Base-by-base conservation (phyloP, 352 stramenopile genomes). In the Globisporangium cystogenes region DNA sequence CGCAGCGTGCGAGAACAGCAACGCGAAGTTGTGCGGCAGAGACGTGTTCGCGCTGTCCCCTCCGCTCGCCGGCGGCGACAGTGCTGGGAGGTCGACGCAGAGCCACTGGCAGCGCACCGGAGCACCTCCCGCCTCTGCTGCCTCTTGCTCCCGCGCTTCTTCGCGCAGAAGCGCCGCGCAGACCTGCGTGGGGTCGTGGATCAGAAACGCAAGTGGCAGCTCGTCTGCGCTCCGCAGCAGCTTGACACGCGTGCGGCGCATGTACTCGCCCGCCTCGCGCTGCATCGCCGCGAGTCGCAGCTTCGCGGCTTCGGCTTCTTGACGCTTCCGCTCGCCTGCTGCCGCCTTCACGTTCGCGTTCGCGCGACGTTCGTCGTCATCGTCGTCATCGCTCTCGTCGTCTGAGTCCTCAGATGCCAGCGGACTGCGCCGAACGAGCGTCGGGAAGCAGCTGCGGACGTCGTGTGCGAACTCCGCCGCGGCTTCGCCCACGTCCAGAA, bases 381-480 rank as follows among this genome's bases (percentile, higher is more conserved):
- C 41, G 12, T 31, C 47, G 0, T 27, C 37, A 3, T 35, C 69
- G 37, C 65, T 51, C n/a, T 45, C 50, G 41, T 70, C 53, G 50
- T 65, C 70, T 20, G 59, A 70, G 50, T 77, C n/a, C n/a, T n/a
- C 61, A 21, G 51, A 51, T 8, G 64, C 56, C 48, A 86, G 51
- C 8, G 67, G 73, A 49, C 70, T 86, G 45, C 59, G 63, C 27
- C 72, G 70, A 58, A 89, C 72, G 16, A 91, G 57, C 33, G 64
- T 85, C 4, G 81, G 81, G 55, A 91, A 91, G 47, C 77, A 89
- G 18, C 65, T 64, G 47, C 68, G 64, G 33, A 86, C 64, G 33
- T 79, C 72, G 23, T 72, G 66, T 7, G 81, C 53, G 23, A 91
- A 77, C 5, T 72, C 62, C 26, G 71, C 72, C 1, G 77, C 76